Evolutionary conservation across 345 rosid genomes (phyloP), one percentile per base, ranked within the genome.

Genomic region (Raphanus sativus): DNA sequence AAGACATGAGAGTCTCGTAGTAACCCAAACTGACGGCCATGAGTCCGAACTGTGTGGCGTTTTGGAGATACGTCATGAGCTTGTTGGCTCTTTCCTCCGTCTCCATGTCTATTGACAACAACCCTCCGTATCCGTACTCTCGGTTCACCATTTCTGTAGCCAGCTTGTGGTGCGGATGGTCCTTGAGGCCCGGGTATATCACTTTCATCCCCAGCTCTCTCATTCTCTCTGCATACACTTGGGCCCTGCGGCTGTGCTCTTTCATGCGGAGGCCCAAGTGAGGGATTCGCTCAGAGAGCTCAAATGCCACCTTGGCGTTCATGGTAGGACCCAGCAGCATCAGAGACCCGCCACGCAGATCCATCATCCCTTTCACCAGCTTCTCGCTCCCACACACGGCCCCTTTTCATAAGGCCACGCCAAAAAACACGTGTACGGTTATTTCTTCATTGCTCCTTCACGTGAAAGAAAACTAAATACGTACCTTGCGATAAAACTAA

Each of bases 1-100:
- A 91, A 0, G 98, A 89, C 97, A 95, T 89, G 16, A 95, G 88
- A 0, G 96, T 93, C 87, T 95, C 99, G 25, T 87, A 90, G 81
- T 87, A 95, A 21, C 99, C 99, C 84, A 95, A 65, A 83, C 99
- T 95, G 9, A 95, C 99, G 0, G 99, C 99, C 93, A 95, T 95
- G 83, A 95, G 89, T 58, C 96, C 99, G 6, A 95, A 95, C 58
- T 91, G 97, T 0, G 93, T 83, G 40, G 52, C 72, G 71, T 95
- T 95, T 66, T 95, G 99, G 65, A 92, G 67, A 73, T 84, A 87
- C 75, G 85, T 40, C 99, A 95, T 92, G 67, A 95, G 78, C 81
- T 82, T 69, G 82, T 89, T 89, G 5, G 98, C 99, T 76, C 73
- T 84, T 48, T 95, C 99, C 77, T 91, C 98, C 0, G 98, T 87